Evolutionary conservation across 352 stramenopile species (phyloP).

Genomic region (Pseudoperonospora humuli): DNA sequence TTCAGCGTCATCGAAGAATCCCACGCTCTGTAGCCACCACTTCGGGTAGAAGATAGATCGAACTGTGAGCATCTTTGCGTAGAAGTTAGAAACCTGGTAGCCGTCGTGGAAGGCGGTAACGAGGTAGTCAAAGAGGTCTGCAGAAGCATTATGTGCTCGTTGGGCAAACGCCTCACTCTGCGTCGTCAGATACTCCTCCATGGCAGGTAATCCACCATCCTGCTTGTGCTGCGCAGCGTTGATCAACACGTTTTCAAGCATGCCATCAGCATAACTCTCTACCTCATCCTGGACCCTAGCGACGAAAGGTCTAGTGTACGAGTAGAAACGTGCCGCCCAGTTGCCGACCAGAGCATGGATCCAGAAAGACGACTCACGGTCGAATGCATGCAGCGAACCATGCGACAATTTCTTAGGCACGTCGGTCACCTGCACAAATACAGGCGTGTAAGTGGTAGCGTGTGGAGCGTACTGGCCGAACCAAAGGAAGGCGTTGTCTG

Average conservation of each 20-base stretch:
- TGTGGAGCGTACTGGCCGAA: conserved; percentile 89
- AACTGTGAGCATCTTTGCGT: conserved; percentile 29
- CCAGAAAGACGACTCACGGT: conserved; percentile 67
- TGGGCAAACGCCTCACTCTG: conserved; percentile 42
- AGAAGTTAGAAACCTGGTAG: conserved; percentile 59
- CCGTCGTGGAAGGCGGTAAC: conserved; percentile 79
- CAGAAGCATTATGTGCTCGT: conserved; percentile 44
- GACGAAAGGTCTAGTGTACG: conserved; percentile 51
- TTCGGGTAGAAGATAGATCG: conserved; percentile 75
- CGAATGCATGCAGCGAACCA: conserved; percentile 61
- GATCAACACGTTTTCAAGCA: conserved; percentile 27
- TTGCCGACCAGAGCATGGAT: conserved; percentile 77
- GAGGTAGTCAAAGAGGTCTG: conserved; percentile 56
- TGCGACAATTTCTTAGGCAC: conserved; percentile 41
- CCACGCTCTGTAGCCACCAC: conserved; percentile 76
- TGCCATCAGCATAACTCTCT: conserved; percentile 36
- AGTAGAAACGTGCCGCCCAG: conserved; percentile 75
- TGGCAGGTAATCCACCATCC: conserved; percentile 29
- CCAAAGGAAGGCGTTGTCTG: conserved; percentile 65
- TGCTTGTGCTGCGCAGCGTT: conserved; percentile 34
- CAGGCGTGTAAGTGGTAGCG: conserved; percentile 80
- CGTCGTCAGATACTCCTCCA: conserved; percentile 53
- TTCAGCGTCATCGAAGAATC: conserved; percentile 49
- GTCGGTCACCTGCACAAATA: conserved; percentile 65
- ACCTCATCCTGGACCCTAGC: conserved; percentile 46